phyloP scores from a whole-genome alignment of 305 asterid genomes.

The Fraxinus ornus region DNA sequence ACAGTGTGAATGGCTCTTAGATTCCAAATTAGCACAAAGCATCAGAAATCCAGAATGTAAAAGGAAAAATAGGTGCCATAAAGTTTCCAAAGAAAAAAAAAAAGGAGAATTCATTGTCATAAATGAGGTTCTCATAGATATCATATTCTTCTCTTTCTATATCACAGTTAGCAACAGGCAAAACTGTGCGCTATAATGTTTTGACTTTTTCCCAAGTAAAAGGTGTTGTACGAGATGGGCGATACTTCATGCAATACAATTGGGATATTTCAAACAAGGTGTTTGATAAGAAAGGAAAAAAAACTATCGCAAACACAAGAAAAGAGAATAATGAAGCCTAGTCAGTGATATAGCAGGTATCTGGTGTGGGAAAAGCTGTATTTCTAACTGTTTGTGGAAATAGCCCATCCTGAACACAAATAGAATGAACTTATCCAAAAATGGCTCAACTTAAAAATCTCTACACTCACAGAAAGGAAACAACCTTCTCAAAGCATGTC shows the following conservation, averaged over 20 bases:
- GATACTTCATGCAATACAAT: not conserved
- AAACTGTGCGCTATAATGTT: not conserved
- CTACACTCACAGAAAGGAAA: not conserved
- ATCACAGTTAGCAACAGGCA: not conserved
- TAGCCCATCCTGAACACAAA: not conserved
- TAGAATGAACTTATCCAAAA: not conserved
- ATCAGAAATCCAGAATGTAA: not conserved
- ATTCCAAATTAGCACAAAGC: not conserved
- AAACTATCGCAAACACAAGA: not conserved
- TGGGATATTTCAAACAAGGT: not conserved
- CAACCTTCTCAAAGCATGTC: not conserved
- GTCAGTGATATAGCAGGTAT: not conserved
- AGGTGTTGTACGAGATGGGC: not conserved
- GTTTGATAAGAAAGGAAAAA: not conserved
- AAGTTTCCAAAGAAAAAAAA: not conserved
- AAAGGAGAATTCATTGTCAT: not conserved
- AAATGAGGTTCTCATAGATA: not conserved
- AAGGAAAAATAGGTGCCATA: not conserved
- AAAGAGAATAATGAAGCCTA: constrained; percentile 3
- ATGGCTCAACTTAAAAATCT: not conserved
- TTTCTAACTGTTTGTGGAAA: not conserved
- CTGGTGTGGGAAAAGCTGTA: not conserved
- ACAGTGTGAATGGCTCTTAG: not conserved
- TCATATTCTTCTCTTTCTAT: not conserved
- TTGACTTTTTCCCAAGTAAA: not conserved